Percentiles rank a stretch among this genome's conserved stretches.
Evolutionary conservation across 345 rosid species (phyloP).

Genomic region (Populus nigra): DNA sequence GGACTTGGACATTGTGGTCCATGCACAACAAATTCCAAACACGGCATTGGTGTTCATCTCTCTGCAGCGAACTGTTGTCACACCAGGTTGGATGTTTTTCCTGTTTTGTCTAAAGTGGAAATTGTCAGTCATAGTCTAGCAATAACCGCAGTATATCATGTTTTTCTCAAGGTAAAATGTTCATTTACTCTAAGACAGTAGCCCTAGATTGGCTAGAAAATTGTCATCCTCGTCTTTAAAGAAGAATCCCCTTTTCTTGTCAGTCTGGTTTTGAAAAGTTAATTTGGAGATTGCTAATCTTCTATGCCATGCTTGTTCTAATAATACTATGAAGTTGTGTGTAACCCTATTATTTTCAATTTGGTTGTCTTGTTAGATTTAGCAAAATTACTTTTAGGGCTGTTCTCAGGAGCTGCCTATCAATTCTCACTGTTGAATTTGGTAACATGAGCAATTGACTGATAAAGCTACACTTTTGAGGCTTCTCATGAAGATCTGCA

Average conservation of each 20-base stretch:
- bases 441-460: not conserved
- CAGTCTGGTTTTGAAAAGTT: not conserved
- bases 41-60: slow-evolving; percentile 81
- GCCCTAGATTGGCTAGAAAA: not conserved
- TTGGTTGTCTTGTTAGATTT: not conserved
- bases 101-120: not conserved
- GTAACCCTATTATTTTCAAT: not conserved
- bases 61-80: slow-evolving; percentile 49
- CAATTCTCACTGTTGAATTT: not conserved
- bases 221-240: not conserved
- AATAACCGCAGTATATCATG: not conserved
- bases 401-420: not conserved
- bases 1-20: slow-evolving; percentile 73
- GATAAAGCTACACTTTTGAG: not conserved
- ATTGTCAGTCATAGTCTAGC: not conserved
- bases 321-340: not conserved
- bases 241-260: not conserved
- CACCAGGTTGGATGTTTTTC: slow-evolving; percentile 50
- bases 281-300: not conserved
- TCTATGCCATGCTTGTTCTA: not conserved
- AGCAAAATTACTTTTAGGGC: not conserved
- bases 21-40: slow-evolving; percentile 44
- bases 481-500: not conserved
- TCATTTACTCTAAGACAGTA: not conserved
- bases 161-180: not conserved